A percentile compares a stretch with the other conserved stretches of the same genome.
Evolutionary conservation across 2,329 filamentous ascomycete genomes (phyloP).

Genomic region (Paracorniculantispora psalliotae): DNA sequence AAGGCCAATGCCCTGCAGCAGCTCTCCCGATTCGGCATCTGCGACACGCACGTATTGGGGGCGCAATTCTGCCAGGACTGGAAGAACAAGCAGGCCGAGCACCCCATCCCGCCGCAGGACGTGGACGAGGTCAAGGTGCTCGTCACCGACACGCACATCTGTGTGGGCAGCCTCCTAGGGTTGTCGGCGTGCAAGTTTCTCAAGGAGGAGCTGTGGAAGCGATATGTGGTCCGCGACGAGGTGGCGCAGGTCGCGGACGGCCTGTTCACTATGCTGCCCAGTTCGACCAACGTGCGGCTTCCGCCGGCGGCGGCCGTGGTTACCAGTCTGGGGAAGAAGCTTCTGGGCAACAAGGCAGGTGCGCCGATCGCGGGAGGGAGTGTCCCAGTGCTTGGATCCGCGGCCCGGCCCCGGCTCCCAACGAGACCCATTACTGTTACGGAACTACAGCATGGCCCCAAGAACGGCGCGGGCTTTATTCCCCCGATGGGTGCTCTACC

Average conservation of each 20-base stretch:
- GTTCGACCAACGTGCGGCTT: neutral
- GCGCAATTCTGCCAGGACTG: neutral
- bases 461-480: neutral
- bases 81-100: neutral
- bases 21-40: neutral
- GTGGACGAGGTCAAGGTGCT: neutral
- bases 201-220: neutral
- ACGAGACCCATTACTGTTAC: neutral
- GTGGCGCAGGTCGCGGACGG: neutral
- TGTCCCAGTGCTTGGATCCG: neutral
- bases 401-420: neutral
- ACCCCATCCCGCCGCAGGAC: neutral
- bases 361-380: neutral
- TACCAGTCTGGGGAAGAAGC: neutral
- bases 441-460: neutral
- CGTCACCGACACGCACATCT: neutral
- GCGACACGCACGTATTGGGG: neutral
- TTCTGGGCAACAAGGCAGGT: neutral
- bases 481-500: neutral
- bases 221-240: neutral
- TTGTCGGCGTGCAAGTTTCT: neutral
- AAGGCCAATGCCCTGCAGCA: neutral
- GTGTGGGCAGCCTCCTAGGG: neutral
- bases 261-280: neutral
- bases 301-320: neutral